Evolutionary conservation across 345 rosid genomes (phyloP), one percentile per base, ranked within the genome.

Genomic region (thale cress (Arabidopsis thaliana)): DNA sequence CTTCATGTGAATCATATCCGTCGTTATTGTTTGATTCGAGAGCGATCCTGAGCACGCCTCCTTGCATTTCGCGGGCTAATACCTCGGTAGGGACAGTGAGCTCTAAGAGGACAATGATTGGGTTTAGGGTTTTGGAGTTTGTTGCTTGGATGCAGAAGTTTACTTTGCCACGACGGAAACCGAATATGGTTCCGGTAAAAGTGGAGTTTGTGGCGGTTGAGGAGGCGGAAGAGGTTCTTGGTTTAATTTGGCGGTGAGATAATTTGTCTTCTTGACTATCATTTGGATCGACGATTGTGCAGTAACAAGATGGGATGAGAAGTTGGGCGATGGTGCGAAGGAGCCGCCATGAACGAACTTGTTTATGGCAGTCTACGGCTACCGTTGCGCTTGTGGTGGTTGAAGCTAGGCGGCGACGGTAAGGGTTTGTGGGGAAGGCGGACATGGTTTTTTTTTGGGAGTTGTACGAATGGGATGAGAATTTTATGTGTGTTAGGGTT

Each of bases 291-390:
- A 68, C 8, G 48, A 78, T 64, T 45, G 80, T 48, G 79, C 85
- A 78, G 50, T 80, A 76, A 80, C 96, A 90, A 57, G 65, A 83
- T 11, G 96, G 93, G 48, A 88, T 68, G 46, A 90, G 85, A 42
- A 88, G 85, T 55, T 80, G 70, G 10, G 83, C 38, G 59, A 90
- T 87, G 59, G 79, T 81, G 8, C 87, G 86, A 20, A 88, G 81
- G 65, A 90, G 83, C 70, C 91, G 78, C 96, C 96, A 90, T 40
- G 93, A 90, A 32, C 88, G 89, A 65, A 88, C 91, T 59, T 90
- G 96, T 73, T 88, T 88, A 22, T 90, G 83, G 83, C 96, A 90
- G 71, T 90, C 93, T 16, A 88, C 87, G n/a, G 86, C 34, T 74
- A 86, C 69, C 51, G 82, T 38, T 23, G 80, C 44, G 71, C 49